Evolutionary conservation across 768 basidiomycete species (phyloP).

Genomic region (Serendipita sp.): DNA sequence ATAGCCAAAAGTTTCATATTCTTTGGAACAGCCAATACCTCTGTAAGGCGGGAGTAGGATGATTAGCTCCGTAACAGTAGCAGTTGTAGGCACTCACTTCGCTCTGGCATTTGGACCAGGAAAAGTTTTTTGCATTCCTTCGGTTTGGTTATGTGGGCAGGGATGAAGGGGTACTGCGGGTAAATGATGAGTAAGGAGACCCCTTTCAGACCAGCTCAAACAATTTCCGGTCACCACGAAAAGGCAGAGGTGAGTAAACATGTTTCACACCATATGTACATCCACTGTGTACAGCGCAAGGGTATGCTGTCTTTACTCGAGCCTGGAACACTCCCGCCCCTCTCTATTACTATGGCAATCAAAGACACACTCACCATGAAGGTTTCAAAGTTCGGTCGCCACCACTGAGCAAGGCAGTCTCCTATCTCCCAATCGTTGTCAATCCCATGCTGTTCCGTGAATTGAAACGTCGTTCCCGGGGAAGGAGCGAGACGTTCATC

Average conservation of each 20-base stretch:
- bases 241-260: neutral
- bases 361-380: conserved; percentile 60
- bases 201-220: no score
- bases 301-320: neutral
- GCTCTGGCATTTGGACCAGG: conserved; percentile 87
- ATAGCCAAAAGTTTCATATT: conserved; percentile 98
- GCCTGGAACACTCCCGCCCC: neutral
- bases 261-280: neutral
- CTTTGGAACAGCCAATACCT: conserved; percentile 89
- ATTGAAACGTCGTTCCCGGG: conserved; percentile 43
- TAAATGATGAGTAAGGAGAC: no score
- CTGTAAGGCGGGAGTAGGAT: conserved; percentile 25
- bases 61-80: neutral
- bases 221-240: neutral
- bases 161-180: conserved; percentile 75
- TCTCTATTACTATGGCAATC: neutral
- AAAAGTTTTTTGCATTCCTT: conserved; percentile 97
- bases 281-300: neutral
- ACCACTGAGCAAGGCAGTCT: conserved; percentile 96
- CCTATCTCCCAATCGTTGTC: conserved; percentile 93
- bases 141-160: conserved; percentile 91
- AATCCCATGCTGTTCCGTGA: conserved; percentile 53
- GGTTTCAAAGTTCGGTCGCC: conserved; percentile 95
- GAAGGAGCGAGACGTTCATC: conserved; percentile 81
- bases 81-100: conserved; percentile 39